Evolutionary conservation across 1,284 basidiomycete species (phyloP), one percentile per base, ranked within the genome.

Genomic region (Moniliophthora roreri): DNA sequence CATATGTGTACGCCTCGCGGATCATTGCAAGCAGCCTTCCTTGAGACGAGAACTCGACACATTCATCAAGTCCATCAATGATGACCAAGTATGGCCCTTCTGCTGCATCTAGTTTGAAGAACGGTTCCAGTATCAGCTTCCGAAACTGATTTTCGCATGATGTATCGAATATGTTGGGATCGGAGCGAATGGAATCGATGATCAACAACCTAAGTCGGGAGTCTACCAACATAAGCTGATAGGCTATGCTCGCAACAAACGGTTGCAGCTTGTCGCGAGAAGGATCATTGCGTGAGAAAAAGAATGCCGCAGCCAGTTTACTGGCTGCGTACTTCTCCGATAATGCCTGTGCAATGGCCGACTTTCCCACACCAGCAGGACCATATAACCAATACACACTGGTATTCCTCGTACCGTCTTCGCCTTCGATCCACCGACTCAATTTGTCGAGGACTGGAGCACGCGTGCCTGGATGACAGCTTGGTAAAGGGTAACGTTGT

Each of bases 401-500:
- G 28, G 7, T 32, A 6, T 6, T 32, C 28, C 28, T 32, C 28
- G 28, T 6, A n/a, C n/a, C n/a, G n/a, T n/a, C n/a, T 11, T 32
- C 11, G 28, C 28, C 11, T 11, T 32, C 28, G 8, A 23, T 36
- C 48, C 48, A 50, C 16, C 4, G n/a, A 23, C 10, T 18, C 23
- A 47, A 16, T n/a, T 11, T 40, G 10, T 47, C 7, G n/a, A 46
- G 35, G 11, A 40, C 44, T 28, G n/a, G 18, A 18, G 26, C 28
- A 3, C 51, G 45, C 6, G 52, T 53, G 21, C 38, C 52, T 36
- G 24, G 21, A 36, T 53, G 52, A 44, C 52, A 53, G 4, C 15
- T 32, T 4, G 45, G 24, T 18, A 46, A 38, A 6, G 52, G 52
- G 36, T 32, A 53, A 2, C 24, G 37, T n/a, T 24, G 70, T 52